phyloP scores from a whole-genome alignment of 2,329 filamentous ascomycete species.

The Neonectria faginata region DNA sequence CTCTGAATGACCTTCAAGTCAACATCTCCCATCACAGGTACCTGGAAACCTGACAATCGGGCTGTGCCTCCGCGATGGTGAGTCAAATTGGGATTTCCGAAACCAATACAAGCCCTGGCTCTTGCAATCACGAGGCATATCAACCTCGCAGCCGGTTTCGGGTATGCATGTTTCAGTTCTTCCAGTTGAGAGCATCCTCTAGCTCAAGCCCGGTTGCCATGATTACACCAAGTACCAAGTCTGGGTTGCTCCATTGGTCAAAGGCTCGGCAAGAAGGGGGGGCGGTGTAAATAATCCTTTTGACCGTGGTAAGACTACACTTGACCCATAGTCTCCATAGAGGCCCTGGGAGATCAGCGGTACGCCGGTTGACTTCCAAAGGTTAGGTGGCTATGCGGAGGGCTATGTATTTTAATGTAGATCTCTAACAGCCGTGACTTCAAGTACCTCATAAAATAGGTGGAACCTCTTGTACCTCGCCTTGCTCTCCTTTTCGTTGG shows the following conservation, averaged over 20 bases:
- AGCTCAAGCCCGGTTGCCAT: background rate
- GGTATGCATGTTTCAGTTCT: background rate
- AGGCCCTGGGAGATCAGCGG: too few relatives aligned
- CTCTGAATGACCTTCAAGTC: background rate
- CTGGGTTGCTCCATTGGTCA: too few relatives aligned
- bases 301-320: too few relatives aligned
- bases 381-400: too few relatives aligned
- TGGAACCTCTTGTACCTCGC: too few relatives aligned
- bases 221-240: background rate
- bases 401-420: too few relatives aligned
- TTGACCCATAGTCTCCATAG: too few relatives aligned
- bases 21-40: background rate
- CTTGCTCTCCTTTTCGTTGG: too few relatives aligned
- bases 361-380: too few relatives aligned
- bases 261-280: background rate
- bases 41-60: background rate
- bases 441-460: too few relatives aligned
- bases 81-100: background rate
- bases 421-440: too few relatives aligned
- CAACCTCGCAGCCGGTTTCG: background rate
- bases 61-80: background rate
- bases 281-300: background rate
- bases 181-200: background rate
- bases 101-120: background rate
- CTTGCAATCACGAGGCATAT: background rate